A percentile compares a stretch with the other conserved stretches of the same genome.
phyloP scores from a whole-genome alignment of 148 eudicot species.

The Dysphania ambrosioides region DNA sequence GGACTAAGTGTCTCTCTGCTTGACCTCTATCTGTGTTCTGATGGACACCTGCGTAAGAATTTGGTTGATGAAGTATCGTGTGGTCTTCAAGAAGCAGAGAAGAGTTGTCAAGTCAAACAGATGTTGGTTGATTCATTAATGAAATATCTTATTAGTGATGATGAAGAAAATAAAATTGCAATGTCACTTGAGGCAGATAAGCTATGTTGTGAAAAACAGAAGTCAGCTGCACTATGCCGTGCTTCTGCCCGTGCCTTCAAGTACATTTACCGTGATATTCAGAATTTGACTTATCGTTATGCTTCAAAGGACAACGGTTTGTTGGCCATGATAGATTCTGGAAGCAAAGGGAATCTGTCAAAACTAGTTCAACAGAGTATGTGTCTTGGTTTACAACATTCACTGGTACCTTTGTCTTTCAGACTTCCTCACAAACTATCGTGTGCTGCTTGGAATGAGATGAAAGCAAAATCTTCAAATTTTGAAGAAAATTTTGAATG shows the following conservation, averaged over 20 bases:
- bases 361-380: conserved; percentile 80
- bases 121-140: conserved; percentile 53
- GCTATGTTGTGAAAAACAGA: conserved; percentile 53
- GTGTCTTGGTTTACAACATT: conserved; percentile 85
- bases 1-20: conserved; percentile 82
- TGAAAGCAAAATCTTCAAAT: conserved; percentile 35
- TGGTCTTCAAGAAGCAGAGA: conserved; percentile 77
- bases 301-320: conserved; percentile 54
- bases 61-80: conserved; percentile 62
- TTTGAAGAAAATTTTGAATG: conserved; percentile 19
- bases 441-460: conserved; percentile 69
- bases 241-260: conserved; percentile 66
- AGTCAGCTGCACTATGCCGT: conserved; percentile 64
- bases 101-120: conserved; percentile 44
- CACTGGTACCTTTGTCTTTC: conserved; percentile 63
- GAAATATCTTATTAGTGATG: conserved; percentile 41
- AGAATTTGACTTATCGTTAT: conserved; percentile 57
- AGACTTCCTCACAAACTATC: conserved; percentile 65
- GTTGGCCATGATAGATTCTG: conserved; percentile 75
- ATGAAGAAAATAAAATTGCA: conserved; percentile 35
- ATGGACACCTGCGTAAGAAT: conserved; percentile 42
- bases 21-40: conserved; percentile 79
- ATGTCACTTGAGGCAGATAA: conserved; percentile 34
- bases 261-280: conserved; percentile 61
- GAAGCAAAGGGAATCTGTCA: conserved; percentile 74